Percentiles rank a stretch among this genome's conserved stretches.
These are phyloP conservation scores for Tricholoma matsutake DNA, from an alignment of 768 basidiomycete species.

Conservation along the genomic window DNA sequence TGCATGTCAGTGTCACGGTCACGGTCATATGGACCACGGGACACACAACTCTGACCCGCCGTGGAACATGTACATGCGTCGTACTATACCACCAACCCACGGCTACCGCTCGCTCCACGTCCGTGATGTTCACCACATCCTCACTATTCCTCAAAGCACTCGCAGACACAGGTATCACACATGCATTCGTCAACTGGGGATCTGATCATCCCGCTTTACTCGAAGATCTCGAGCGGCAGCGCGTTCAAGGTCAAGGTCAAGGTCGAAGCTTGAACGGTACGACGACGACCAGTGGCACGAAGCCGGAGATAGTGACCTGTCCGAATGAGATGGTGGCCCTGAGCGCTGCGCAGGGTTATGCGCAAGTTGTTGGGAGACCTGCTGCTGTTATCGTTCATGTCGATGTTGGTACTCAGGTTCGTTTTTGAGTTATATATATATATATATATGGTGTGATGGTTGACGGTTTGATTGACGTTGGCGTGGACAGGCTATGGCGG, in stretches of 20 bases:
- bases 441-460: too few species aligned
- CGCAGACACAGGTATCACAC: slow-evolving; percentile 55
- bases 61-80: too few species aligned
- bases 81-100: too few species aligned
- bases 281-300: too few species aligned
- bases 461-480: too few species aligned
- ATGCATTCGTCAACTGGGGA: slow-evolving; percentile 75
- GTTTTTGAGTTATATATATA: slow-evolving; percentile 8
- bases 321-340: slow-evolving; percentile 79
- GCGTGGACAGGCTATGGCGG: slow-evolving; percentile 51
- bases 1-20: too few species aligned
- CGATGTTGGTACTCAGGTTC: slow-evolving; percentile 65
- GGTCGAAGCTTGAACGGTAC: too few species aligned
- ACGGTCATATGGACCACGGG: too few species aligned
- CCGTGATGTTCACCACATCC: slow-evolving; percentile 46
- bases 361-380: slow-evolving; percentile 60
- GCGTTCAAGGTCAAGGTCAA: slow-evolving; percentile 16
- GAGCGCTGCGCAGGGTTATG: slow-evolving; percentile 70
- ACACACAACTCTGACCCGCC: too few species aligned
- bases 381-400: slow-evolving; percentile 76
- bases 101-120: too few species aligned
- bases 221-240: slow-evolving; percentile 63
- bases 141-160: slow-evolving; percentile 59
- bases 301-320: slow-evolving; percentile 57
- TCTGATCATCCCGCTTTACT: slow-evolving; percentile 72